Conservation (phyloP, 1,139 yeast genomes). For the Pichia sp. region DNA sequence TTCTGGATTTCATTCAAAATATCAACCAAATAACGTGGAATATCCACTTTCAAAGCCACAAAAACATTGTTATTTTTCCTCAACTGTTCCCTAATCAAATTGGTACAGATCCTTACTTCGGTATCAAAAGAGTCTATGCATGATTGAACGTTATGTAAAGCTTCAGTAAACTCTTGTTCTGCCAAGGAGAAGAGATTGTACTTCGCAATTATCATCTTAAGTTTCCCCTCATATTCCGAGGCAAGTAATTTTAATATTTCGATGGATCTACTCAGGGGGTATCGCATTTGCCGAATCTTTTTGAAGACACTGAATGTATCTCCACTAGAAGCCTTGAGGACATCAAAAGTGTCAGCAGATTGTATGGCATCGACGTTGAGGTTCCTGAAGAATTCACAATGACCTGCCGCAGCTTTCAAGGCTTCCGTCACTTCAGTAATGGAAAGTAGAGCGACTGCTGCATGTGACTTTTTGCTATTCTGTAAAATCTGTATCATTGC, state of each 20-base stretch:
- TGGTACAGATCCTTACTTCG: conserved; percentile 47
- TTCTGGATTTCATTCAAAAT: conserved; percentile 38
- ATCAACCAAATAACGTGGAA: conserved; percentile 37
- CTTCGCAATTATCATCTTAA: conserved; percentile 26
- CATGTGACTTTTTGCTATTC: conserved; percentile 72
- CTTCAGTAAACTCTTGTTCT: conserved; percentile 28
- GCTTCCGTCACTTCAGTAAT: conserved; percentile 67
- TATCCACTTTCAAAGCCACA: conserved; percentile 53
- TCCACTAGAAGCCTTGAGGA: conserved; percentile 31
- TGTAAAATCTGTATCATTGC: conserved; percentile 58
- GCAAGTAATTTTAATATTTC: conserved; percentile 58
- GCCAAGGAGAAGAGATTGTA: conserved; percentile 31
- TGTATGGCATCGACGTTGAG: conserved; percentile 57
- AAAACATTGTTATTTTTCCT: conserved; percentile 72
- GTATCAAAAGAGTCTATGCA: conserved; percentile 43
- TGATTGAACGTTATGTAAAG: conserved; percentile 22
- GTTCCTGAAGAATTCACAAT: conserved; percentile 60
- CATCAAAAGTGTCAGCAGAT: conserved; percentile 40
- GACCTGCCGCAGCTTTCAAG: conserved; percentile 41
- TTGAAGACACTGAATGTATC: conserved; percentile 57
- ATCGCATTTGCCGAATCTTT: conserved; percentile 50
- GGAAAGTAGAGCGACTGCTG: conserved; percentile 63
- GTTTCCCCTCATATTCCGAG: conserved; percentile 33
- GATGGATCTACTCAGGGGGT: conserved; percentile 62
- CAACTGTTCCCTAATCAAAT: conserved; percentile 62